These are phyloP conservation scores for Anisodus acutangulus DNA, from an alignment of 257 asterid species.

Conservation along the genomic window DNA sequence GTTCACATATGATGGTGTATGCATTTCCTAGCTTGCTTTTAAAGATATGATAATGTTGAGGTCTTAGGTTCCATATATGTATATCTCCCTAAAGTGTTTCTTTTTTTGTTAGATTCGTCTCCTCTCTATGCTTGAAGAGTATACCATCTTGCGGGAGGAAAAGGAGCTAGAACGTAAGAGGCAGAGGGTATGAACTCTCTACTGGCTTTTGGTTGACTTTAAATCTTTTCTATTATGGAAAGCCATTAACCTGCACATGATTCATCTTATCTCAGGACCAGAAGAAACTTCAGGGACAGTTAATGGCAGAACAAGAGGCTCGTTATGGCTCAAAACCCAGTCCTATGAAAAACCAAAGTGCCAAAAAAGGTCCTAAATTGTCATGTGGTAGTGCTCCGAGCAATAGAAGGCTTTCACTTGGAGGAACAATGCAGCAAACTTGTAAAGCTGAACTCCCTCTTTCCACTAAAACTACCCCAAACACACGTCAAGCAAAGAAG, in stretches of 20 bases:
- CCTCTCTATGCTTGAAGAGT: conserved; percentile 84
- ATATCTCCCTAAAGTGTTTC: not conserved
- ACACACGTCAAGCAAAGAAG: conserved; percentile 45
- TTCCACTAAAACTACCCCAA: conserved; percentile 48
- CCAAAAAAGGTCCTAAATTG: conserved; percentile 45
- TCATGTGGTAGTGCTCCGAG: conserved; percentile 41
- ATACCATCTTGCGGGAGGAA: conserved; percentile 72
- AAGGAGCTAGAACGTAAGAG: conserved; percentile 86
- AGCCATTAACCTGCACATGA: conserved; percentile 9
- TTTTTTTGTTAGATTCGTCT: conserved; percentile 61
- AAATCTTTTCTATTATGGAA: not conserved
- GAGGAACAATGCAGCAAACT: conserved; percentile 43
- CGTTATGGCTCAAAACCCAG: conserved; percentile 57
- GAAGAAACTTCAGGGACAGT: conserved; percentile 56
- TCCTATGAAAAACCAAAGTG: conserved; percentile 50
- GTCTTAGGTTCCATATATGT: not conserved
- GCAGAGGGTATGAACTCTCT: conserved; percentile 65
- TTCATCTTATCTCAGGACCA: conserved; percentile 67
- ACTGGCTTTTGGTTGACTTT: not conserved
- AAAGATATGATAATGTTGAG: not conserved
- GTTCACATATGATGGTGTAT: conserved; percentile 90
- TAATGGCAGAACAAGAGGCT: conserved; percentile 54
- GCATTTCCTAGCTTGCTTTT: conserved; percentile 32
- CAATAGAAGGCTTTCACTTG: conserved; percentile 46
- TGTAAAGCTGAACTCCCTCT: conserved; percentile 41